Conservation (phyloP, 1,284 basidiomycete species). For the Wallemia hederae region DNA sequence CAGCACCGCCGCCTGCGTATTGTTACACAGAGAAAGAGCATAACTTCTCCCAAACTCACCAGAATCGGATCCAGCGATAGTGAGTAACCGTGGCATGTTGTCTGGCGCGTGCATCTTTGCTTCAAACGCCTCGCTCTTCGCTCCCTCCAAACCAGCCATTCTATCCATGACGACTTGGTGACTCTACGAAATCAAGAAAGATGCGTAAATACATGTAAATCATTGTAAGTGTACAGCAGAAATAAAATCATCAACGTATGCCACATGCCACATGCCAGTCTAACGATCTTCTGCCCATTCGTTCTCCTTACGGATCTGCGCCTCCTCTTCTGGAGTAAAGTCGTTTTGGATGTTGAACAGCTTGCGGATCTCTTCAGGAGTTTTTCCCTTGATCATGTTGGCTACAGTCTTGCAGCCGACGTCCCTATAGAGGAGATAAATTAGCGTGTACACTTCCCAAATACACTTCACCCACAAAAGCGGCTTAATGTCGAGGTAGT, state of each 20-base stretch:
- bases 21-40: background rate
- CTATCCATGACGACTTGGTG: background rate
- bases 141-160: background rate
- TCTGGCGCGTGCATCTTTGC: background rate
- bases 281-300: conserved; percentile 25
- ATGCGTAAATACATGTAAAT: background rate
- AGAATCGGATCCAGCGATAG: background rate
- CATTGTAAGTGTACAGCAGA: background rate
- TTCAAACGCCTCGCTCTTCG: background rate
- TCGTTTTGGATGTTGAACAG: conserved; percentile 95
- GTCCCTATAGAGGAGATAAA: conserved; percentile 32
- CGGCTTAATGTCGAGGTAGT: conserved; percentile 99
- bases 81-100: background rate
- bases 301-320: conserved; percentile 37
- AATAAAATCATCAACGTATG: no score
- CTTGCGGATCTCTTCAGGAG: conserved; percentile 81
- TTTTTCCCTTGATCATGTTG: conserved; percentile 99
- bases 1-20: conserved; percentile 57
- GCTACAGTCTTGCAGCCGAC: conserved; percentile 99
- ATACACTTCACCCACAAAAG: conserved; percentile 37
- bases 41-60: background rate
- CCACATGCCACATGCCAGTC: background rate
- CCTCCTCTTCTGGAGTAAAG: conserved; percentile 97
- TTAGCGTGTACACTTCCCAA: background rate
- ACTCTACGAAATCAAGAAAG: background rate